Percentiles rank a stretch among this genome's conserved stretches.
phyloP scores from a whole-genome alignment of 1,284 basidiomycete genomes.

The Puccinia hordei region DNA sequence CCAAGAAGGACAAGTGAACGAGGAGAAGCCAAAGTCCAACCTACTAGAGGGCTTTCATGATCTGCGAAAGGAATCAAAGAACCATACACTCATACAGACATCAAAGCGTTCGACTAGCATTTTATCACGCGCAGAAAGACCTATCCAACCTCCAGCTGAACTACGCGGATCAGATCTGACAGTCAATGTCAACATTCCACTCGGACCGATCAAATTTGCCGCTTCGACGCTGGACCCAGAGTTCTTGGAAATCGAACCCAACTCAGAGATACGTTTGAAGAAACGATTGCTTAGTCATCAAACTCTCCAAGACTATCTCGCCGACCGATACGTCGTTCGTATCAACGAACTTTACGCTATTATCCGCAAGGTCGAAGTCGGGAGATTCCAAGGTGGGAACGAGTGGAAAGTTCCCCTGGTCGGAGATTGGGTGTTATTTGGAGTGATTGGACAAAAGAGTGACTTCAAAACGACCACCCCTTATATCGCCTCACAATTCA shows the following conservation, averaged over 20 bases:
- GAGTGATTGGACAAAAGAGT: constrained; percentile 81
- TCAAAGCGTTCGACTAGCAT: constrained; percentile 6
- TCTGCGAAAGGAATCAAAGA: constrained; percentile 32
- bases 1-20: not conserved
- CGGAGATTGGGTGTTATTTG: constrained; percentile 88
- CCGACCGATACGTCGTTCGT: constrained; percentile 79
- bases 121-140: not conserved
- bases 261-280: constrained; percentile 81
- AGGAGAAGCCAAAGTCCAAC: not conserved
- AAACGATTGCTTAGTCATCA: constrained; percentile 74
- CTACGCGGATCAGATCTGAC: constrained; percentile 70
- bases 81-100: not conserved
- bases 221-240: constrained; percentile 69
- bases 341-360: constrained; percentile 85
- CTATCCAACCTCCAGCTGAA: not conserved
- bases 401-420: constrained; percentile 86
- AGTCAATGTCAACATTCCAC: constrained; percentile 71
- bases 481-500: constrained; percentile 36
- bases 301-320: constrained; percentile 77
- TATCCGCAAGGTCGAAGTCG: constrained; percentile 73
- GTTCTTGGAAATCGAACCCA: constrained; percentile 78
- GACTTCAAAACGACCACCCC: constrained; percentile 66
- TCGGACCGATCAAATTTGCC: constrained; percentile 72
- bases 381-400: constrained; percentile 61
- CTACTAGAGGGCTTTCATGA: constrained; percentile 12